Evolutionary conservation across 495 filamentous ascomycete genomes (phyloP), one percentile per base, ranked within the genome.

Genomic region (Jackrogersella multiformis): DNA sequence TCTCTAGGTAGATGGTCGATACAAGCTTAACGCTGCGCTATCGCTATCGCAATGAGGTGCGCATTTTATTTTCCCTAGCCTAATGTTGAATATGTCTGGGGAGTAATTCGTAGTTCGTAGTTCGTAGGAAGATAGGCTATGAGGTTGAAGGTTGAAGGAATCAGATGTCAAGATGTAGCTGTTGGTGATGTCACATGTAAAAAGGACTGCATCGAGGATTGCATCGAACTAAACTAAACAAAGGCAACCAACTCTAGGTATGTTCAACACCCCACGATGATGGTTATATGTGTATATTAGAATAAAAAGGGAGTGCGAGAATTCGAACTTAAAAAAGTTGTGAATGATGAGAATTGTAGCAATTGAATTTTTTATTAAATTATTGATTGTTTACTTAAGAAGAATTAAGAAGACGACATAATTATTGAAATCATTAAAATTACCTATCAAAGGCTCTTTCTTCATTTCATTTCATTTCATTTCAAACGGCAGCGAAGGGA

Each of bases 121-220:
- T n/a, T n/a, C n/a, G 5, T 35, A 28, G 20, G 35, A 66, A 24
- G 23, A 10, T 34, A 20, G 16, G 23, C 21, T 49, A 45, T 20
- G 12, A 38, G 8, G 4, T 34, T 59, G 41, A 46, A 9, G 34
- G 41, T 24, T 10, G 42, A 60, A 46, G 20, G 63, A 56, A 66
- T 45, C 21, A 57, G 51, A 49, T 52, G 48, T 60, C 34, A 28
- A 62, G 48, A 38, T 49, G 46, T 46, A 60, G 53, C 26, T 64
- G 8, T 68, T 35, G 58, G 69, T 69, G 69, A 72, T 72, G 69
- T 72, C 69, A 72, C 69, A 69, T 68, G 69, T 23, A 57, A 67
- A 68, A 30, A 28, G n/a, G 55, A 53, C 44, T 39, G 45, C 26
- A 62, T 15, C 15, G 32, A 51, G 41, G 18, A 24, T 48, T 13